Base-by-base conservation (phyloP, 345 rosid genomes). In the Hypericum androsaemum region DNA sequence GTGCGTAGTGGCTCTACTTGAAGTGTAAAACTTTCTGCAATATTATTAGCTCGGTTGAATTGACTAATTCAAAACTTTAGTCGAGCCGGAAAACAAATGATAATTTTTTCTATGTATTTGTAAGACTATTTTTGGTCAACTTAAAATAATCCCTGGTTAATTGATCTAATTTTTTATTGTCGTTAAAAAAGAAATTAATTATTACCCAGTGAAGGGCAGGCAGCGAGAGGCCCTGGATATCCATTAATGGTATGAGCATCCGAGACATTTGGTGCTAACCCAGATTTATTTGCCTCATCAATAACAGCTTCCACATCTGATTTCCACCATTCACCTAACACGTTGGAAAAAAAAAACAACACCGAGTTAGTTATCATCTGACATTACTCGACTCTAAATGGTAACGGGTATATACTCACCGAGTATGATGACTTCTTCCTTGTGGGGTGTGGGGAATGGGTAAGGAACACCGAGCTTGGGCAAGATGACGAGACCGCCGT, bases 321-420 rank as follows among this genome's bases (percentile, higher is more conserved):
- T 37, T 77, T 80, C 82, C 80, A 80, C 86, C 80, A 77, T 54
- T 80, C 82, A 11, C 80, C 80, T 74, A 45, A 45, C 58, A 59
- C 46, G 15, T 37, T 7, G 12, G 12, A 15, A 60, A 47, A 40
- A 11, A 10, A 46, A 41, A n/a, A 7, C 39, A 16, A 41, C 28
- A 39, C 43, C 37, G 13, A 50, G 8, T 10, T 22, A 22, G 1
- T 22, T 22, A 22, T 22, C 32, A 22, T 22, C 32, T 22, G 32
- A 22, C 32, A 22, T 22, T 1, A 22, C 32, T 22, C 32, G 32
- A 41, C 36, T 0, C 8, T 41, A 12, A 43, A n/a, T 13, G 37
- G 10, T 22, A 32, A 28, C 37, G 43, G 32, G 41, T 0, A n/a
- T 41, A 7, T 3, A 35, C 42, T 55, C 62, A 76, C 84, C 81